Percentiles rank a stretch among this genome's conserved stretches.
Conservation (phyloP, 345 rosid species). For the Eucalyptus curtisii region DNA sequence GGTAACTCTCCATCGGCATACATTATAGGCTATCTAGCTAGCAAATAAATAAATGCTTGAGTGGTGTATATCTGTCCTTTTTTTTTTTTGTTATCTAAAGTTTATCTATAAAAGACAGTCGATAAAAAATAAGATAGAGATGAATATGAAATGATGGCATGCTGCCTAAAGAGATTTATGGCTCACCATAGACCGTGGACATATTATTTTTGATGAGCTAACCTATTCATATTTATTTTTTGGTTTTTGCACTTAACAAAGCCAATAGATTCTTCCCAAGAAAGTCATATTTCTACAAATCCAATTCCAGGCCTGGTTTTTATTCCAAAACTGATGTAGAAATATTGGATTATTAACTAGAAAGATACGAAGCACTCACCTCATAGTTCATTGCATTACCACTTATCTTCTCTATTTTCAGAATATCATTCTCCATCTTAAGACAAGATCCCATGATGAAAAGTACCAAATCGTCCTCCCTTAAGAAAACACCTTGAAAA, state of each 20-base stretch:
- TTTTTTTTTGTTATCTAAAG: no score
- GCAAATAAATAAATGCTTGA: not conserved
- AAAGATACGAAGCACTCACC: not conserved
- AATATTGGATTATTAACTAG: no score
- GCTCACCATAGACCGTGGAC: not conserved
- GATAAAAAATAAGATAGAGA: no score
- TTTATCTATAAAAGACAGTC: no score
- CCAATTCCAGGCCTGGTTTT: not conserved
- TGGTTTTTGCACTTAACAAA: not conserved
- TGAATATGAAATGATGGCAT: not conserved
- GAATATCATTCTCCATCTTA: not conserved
- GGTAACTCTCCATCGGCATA: not conserved
- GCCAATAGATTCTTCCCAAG: not conserved
- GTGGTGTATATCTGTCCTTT: not conserved
- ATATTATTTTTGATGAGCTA: no score
- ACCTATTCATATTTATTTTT: not conserved
- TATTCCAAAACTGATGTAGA: not conserved
- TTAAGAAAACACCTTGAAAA: not conserved
- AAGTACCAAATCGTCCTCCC: not conserved
- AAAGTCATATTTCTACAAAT: not conserved
- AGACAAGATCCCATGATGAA: not conserved
- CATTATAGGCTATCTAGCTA: not conserved
- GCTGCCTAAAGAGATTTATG: not conserved
- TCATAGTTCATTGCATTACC: no score
- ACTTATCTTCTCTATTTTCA: no score